Percentiles rank a stretch among this genome's conserved stretches.
Conservation (phyloP, 441 rosid genomes). For the Isatis lusitanica region DNA sequence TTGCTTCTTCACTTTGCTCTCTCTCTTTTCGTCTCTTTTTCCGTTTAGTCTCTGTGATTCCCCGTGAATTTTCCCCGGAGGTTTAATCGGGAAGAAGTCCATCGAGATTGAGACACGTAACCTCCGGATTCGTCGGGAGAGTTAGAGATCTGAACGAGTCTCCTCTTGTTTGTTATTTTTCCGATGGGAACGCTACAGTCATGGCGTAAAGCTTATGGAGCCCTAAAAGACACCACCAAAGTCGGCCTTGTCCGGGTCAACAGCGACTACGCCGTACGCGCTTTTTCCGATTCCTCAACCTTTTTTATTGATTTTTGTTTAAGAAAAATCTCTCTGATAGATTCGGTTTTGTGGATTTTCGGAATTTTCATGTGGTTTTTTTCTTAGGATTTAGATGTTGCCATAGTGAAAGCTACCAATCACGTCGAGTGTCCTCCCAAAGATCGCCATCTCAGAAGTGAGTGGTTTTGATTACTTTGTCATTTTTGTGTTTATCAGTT, state of each 20-base stretch:
- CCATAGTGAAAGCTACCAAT: constrained; percentile 92
- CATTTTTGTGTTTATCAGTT: not conserved
- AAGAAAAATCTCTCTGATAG: constrained; percentile 3
- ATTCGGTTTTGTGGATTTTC: constrained; percentile 16
- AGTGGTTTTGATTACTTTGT: constrained; percentile 26
- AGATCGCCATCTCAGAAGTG: constrained; percentile 90
- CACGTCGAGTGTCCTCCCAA: constrained; percentile 98
- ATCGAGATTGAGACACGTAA: constrained; percentile 31
- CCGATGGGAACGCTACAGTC: constrained; percentile 93
- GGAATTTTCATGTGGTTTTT: constrained; percentile 9
- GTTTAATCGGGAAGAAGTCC: constrained; percentile 35
- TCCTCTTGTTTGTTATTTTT: not conserved
- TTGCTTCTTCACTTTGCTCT: constrained; percentile 21
- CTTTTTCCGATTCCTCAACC: not conserved
- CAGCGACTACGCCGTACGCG: constrained; percentile 90
- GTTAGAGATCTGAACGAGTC: constrained; percentile 47
- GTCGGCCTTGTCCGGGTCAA: constrained; percentile 99
- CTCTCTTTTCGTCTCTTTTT: not conserved
- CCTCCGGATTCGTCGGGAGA: constrained; percentile 14
- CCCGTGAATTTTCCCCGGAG: constrained; percentile 18
- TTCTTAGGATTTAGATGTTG: constrained; percentile 90
- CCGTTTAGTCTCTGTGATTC: constrained; percentile 9
- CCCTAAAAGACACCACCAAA: constrained; percentile 95
- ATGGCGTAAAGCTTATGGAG: constrained; percentile 96
- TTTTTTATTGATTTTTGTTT: not conserved